phyloP scores from a whole-genome alignment of 2,329 filamentous ascomycete genomes.

The Penicillium sp. region DNA sequence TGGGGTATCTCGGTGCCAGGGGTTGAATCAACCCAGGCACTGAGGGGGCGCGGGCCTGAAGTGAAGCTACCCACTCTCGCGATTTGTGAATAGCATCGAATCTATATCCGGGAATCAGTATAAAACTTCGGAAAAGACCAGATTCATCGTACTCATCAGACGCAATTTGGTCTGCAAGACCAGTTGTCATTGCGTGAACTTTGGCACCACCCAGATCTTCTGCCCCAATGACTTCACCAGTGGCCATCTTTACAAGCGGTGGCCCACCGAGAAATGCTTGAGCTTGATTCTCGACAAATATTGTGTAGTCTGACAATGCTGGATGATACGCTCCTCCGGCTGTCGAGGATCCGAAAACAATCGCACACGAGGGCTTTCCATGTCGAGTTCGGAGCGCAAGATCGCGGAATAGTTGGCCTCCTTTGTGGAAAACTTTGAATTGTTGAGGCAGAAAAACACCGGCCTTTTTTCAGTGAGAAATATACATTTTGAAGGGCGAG shows the following conservation, averaged over 20 bases:
- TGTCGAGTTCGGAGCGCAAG: slow-evolving; percentile 41
- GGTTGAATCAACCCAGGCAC: slow-evolving; percentile 10
- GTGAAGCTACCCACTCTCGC: slow-evolving; percentile 37
- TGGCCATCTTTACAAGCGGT: slow-evolving; percentile 49
- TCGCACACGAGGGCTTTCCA: slow-evolving; percentile 44
- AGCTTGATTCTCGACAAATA: slow-evolving; percentile 46
- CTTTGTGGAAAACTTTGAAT: slow-evolving; percentile 48
- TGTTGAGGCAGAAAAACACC: slow-evolving; percentile 48
- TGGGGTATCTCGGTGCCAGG: slow-evolving; percentile 33
- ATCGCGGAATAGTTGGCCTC: slow-evolving; percentile 45
- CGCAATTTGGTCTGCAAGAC: slow-evolving; percentile 48
- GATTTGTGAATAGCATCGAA: slow-evolving; percentile 46
- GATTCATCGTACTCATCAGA: slow-evolving; percentile 38
- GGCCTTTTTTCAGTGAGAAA: slow-evolving; percentile 24
- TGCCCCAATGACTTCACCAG: slow-evolving; percentile 45
- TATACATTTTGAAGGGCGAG: no score
- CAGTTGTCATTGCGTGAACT: slow-evolving; percentile 44
- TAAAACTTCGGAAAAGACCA: background rate
- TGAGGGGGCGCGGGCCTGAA: slow-evolving; percentile 12
- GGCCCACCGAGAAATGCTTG: slow-evolving; percentile 49
- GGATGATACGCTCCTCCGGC: slow-evolving; percentile 47
- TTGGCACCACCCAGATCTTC: slow-evolving; percentile 47
- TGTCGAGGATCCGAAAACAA: slow-evolving; percentile 49
- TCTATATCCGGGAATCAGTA: slow-evolving; percentile 17
- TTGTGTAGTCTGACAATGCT: slow-evolving; percentile 46